These are phyloP conservation scores for Elongisporangium senticosum DNA, from an alignment of 352 stramenopile genomes.

Conservation along the genomic window DNA sequence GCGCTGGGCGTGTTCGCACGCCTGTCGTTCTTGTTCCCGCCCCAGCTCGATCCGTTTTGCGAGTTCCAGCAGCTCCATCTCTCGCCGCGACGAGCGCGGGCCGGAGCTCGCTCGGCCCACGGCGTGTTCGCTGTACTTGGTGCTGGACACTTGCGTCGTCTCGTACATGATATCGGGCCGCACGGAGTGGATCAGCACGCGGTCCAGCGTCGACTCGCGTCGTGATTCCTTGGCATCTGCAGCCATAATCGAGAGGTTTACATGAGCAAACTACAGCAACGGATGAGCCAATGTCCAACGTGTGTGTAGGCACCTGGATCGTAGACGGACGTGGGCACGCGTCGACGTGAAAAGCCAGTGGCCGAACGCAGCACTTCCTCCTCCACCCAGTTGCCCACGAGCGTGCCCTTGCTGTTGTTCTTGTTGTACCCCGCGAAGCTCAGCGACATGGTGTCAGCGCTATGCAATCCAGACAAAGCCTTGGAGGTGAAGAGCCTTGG, in stretches of 20 bases:
- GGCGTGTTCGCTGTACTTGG: conserved; percentile 39
- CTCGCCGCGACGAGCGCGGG: conserved; percentile 35
- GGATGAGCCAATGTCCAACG: background rate
- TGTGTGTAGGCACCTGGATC: conserved; percentile 20
- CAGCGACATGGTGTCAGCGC: conserved; percentile 1
- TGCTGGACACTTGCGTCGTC: conserved; percentile 29
- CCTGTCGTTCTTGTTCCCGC: conserved; percentile 18
- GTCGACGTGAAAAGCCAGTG: conserved; percentile 58
- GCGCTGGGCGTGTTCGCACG: conserved; percentile 13
- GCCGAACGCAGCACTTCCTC: conserved; percentile 56
- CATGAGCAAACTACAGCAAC: background rate
- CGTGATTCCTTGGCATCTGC: conserved; percentile 37
- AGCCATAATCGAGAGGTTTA: background rate
- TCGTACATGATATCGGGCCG: conserved; percentile 18
- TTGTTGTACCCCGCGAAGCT: conserved; percentile 78
- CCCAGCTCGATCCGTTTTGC: conserved; percentile 34
- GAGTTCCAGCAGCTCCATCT: conserved; percentile 33
- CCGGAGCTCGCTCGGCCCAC: conserved; percentile 18
- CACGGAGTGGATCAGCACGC: conserved; percentile 39
- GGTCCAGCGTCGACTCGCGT: conserved; percentile 39
- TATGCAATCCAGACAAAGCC: background rate
- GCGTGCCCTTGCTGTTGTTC: conserved; percentile 65
- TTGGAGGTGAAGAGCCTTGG: too few species aligned
- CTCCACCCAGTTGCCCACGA: conserved; percentile 84
- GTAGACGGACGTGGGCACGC: conserved; percentile 29